Base-by-base conservation (phyloP, 75 land plant species). In the Pinus tabuliformis region DNA sequence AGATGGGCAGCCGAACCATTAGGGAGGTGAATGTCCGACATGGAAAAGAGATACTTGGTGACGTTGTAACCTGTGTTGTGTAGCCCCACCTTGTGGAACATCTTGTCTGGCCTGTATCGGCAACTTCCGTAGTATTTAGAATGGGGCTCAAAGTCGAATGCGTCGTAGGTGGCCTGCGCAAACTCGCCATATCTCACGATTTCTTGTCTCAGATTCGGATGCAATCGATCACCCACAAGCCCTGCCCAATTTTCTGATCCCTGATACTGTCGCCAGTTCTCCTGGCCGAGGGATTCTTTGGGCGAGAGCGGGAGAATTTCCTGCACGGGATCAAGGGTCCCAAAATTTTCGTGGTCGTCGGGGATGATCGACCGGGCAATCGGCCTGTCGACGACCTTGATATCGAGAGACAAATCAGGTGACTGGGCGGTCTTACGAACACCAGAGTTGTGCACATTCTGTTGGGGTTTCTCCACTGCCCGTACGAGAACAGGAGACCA, bases 171-270 rank as follows among this genome's bases (percentile, higher is more conserved):
- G 4, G 83, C 83, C 56, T 88, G 81, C 58, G 81, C 88, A 75
- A 92, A 84, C 17, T 84, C 60, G 0, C 94, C 94, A 72, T 92
- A 92, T 18, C 88, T 78, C 21, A 92, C 74, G 62, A 92, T 82
- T 73, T 92, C 94, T 26, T 49, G 14, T 4, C 92, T 74, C 58
- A 92, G 75, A 16, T 73, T 72, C 21, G 83, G 78, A 79, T 92
- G 84, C 14, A 92, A 72, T 4, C 89, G 91, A 61, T 91, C 0
- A 0, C 45, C 85, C 5, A 91, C 87, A 16, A 91, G 80, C 5
- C 86, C 89, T 26, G 70, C 85, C 93, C 91, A 91, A 74, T 90
- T 78, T 30, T 56, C 56, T 57, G 57, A 54, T 3, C 92, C 92
- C 3, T 90, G 92, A 59, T 79, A 85, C 28, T 87, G 82, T 63